Evolutionary conservation across 441 rosid species (phyloP).

Genomic region (Populus hybrid): DNA sequence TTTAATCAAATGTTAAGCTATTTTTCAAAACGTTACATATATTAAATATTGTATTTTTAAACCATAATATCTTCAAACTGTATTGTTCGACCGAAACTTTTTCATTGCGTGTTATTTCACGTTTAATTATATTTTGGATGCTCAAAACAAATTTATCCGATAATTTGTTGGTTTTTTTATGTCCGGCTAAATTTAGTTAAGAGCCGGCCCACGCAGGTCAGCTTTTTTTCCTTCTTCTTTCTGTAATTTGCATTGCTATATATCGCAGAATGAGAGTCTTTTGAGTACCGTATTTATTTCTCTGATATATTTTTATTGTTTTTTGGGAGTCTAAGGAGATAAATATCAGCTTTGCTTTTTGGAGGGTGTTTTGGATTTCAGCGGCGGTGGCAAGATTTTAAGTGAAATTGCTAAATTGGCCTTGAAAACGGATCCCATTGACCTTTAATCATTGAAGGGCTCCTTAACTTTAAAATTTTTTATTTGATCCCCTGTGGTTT

Average conservation of each 20-base stretch:
- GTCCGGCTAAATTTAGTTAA: slow-evolving; percentile 52
- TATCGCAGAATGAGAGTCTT: not conserved
- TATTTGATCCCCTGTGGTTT: slow-evolving; percentile 24
- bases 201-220: slow-evolving; percentile 40
- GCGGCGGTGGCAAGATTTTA: slow-evolving; percentile 20
- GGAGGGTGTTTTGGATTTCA: slow-evolving; percentile 33
- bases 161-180: slow-evolving; percentile 43
- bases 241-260: not conserved
- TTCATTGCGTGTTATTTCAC: no score
- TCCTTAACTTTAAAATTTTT: slow-evolving; percentile 21
- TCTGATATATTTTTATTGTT: not conserved
- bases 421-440: slow-evolving; percentile 29
- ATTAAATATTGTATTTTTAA: no score
- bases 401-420: slow-evolving; percentile 16
- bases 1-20: rapidly evolving
- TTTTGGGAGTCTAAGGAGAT: not conserved
- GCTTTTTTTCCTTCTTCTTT: slow-evolving; percentile 22
- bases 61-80: rapidly evolving
- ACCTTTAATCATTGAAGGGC: slow-evolving; percentile 27
- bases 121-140: no score
- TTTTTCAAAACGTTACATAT: no score
- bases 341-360: slow-evolving; percentile 28
- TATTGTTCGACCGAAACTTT: no score
- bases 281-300: not conserved
- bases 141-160: no score